Evolutionary conservation across 371 early-diverging fungal species (phyloP).

Genomic region (Gilbertella persicaria): DNA sequence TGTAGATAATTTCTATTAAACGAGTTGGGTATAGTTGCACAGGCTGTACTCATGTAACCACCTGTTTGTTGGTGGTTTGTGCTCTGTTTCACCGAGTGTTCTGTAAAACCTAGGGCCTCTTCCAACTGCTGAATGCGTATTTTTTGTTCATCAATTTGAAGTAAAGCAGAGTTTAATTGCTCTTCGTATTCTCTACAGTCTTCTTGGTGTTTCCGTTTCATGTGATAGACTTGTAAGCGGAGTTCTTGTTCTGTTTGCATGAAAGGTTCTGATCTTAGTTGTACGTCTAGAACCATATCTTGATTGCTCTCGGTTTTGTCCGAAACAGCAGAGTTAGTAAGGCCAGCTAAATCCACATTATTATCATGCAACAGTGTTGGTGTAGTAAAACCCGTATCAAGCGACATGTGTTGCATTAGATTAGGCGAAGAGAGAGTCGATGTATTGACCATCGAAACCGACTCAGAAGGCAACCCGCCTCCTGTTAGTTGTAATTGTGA

Average conservation of each 20-base stretch:
- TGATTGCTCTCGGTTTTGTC: too few relatives aligned
- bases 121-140: constrained; percentile 22
- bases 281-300: not conserved
- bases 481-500: not conserved
- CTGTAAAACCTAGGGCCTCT: constrained; percentile 10
- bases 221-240: constrained; percentile 13
- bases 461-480: not conserved
- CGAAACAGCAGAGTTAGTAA: too few relatives aligned
- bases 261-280: not conserved
- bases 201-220: constrained; percentile 13
- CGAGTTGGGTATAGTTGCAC: constrained; percentile 6
- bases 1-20: not conserved
- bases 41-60: constrained; percentile 13
- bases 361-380: not conserved
- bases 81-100: constrained; percentile 15
- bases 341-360: too few relatives aligned
- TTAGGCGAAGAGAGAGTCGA: too few relatives aligned
- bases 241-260: constrained; percentile 7
- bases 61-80: constrained; percentile 3
- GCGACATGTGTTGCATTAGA: too few relatives aligned
- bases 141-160: constrained; percentile 21
- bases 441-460: too few relatives aligned
- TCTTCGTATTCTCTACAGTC: constrained; percentile 16
- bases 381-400: too few relatives aligned
- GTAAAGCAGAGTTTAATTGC: constrained; percentile 12